Evolutionary conservation across 1,284 basidiomycete genomes (phyloP), one percentile per base, ranked within the genome.

Genomic region (Ceratobasidium sp.): DNA sequence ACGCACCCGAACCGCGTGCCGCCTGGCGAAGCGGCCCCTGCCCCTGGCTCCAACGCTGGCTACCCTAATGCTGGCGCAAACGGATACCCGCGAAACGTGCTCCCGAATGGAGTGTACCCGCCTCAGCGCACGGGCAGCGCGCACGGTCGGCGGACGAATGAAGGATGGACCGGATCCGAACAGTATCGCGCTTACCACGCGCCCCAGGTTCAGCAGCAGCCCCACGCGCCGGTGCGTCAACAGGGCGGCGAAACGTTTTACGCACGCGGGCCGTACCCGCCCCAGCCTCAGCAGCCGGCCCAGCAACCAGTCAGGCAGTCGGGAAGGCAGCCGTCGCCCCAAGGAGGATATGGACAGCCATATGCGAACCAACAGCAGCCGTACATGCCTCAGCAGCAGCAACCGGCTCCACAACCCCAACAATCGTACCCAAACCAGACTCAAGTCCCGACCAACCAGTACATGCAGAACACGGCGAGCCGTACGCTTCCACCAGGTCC

Each of bases 241-340:
- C 68, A 71, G 56, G 33, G 31, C 56, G 56, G 17, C 33, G 56
- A 58, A n/a, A n/a, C 53, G 26, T 33, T 39, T 23, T 71, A 71
- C 23, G 20, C 45, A 3, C 68, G 61, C 13, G 26, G 3, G 37
- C 61, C 61, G 11, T 64, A 64, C 61, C 61, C 39, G 8, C 65
- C 47, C 26, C 66, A 64, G 39, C 33, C 4, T 1, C 64, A 66
- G 64, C 64, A 26, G 64, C 47, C 42, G 42, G 31, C 23, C 63
- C 66, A 69, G 37, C 66, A 53, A 3, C 51, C 66, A 37, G 61
- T 45, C 20, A 39, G 61, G 26, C 61, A 64, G n/a, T 26, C 61
- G 61, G 61, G 33, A 4, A 58, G 68, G 39, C 68, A 71, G 56
- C 68, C 68, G 8, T 71, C 68, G 42, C 68, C 68, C 53, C 61